These are phyloP conservation scores for Carex cristatella DNA, from an alignment of 176 grass and related monocot species.

Conservation along the genomic window DNA sequence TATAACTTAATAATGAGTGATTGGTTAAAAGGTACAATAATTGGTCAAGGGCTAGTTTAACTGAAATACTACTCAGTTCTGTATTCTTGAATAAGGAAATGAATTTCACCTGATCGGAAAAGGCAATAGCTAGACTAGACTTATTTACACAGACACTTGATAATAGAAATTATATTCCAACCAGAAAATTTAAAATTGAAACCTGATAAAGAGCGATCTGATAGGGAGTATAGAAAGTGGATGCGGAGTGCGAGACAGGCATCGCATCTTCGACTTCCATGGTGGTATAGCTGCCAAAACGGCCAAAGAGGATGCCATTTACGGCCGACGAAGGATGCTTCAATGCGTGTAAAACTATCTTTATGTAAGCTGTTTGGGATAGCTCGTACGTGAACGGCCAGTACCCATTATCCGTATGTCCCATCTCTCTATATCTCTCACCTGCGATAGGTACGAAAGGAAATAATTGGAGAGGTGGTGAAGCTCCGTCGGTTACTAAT, in stretches of 20 bases:
- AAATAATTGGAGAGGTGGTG: background rate
- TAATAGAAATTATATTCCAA: background rate
- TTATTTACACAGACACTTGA: background rate
- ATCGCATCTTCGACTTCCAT: conserved; percentile 59
- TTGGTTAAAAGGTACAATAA: background rate
- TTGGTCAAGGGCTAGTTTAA: too few species aligned
- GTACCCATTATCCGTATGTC: conserved; percentile 38
- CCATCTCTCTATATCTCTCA: background rate
- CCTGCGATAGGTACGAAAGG: background rate
- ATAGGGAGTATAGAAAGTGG: conserved; percentile 72
- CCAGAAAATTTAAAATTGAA: background rate
- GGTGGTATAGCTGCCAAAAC: conserved; percentile 28
- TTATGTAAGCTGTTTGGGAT: conserved; percentile 73
- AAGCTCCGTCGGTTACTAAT: background rate
- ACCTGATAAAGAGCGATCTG: conserved; percentile 81
- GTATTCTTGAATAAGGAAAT: background rate
- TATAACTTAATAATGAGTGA: background rate
- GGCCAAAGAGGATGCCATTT: conserved; percentile 84
- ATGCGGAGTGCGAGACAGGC: conserved; percentile 67
- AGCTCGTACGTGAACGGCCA: conserved; percentile 74
- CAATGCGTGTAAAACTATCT: conserved; percentile 83
- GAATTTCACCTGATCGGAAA: conserved; percentile 1
- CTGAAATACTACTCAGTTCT: too few species aligned
- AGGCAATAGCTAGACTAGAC: background rate
- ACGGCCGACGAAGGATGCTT: conserved; percentile 66